Base-by-base conservation (phyloP, 1,284 basidiomycete species). In the Takashimella koratensis region DNA sequence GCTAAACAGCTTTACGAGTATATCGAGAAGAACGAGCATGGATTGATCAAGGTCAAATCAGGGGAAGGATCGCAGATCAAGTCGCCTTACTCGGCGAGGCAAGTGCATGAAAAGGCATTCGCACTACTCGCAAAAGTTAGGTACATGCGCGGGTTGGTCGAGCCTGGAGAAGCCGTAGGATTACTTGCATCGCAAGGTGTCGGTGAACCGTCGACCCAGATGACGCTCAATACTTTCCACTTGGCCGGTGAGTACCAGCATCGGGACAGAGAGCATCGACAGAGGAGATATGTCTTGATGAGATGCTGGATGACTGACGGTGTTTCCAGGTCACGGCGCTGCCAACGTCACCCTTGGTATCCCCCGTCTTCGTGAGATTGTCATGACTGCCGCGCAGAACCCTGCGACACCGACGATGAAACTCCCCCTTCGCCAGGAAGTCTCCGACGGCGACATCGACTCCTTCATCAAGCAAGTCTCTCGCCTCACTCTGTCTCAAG, bases 201-300 rank as follows among this genome's bases (percentile, higher is more conserved):
- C 45, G 96, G 96, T 56, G 96, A 99, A 76, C 96, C 96, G 3
- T 98, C 96, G 22, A 99, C 96, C 1, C 96, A 99, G 75, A 99
- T 99, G 96, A 99, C 96, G 25, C 79, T 99, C 63, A 99, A 99
- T 76, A 99, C 96, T 8, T 99, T 99, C 85, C 96, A 99, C 80
- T 97, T 98, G 74, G 93, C 93, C 61, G 91, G 89, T 84, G 73
- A 66, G 82, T 73, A 48, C 45, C 48, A 26, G n/a, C n/a, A n/a
- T n/a, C n/a, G n/a, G n/a, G n/a, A n/a, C n/a, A n/a, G n/a, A n/a
- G n/a, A n/a, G n/a, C n/a, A n/a, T n/a, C n/a, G n/a, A n/a, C n/a
- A n/a, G n/a, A n/a, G n/a, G n/a, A n/a, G n/a, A n/a, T n/a, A n/a
- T n/a, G n/a, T n/a, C n/a, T n/a, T n/a, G n/a, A n/a, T n/a, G n/a